Conservation (phyloP, 23 red algal genomes). For the Cyanidioschyzon merolae region DNA sequence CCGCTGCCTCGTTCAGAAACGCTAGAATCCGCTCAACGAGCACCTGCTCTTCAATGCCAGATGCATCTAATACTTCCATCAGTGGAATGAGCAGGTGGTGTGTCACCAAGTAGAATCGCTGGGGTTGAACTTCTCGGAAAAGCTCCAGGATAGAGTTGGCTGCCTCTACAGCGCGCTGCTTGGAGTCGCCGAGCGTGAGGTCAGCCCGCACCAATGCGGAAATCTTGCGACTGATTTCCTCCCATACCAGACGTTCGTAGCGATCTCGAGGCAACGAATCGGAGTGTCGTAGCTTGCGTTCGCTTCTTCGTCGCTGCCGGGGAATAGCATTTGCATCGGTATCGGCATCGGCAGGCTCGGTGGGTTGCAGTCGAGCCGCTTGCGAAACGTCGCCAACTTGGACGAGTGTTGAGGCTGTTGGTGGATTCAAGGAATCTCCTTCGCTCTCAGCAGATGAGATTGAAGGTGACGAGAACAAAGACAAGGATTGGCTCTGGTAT, state of each 20-base stretch:
- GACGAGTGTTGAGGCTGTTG: not conserved
- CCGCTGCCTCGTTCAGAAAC: conserved; percentile 5
- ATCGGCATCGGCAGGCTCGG: not conserved
- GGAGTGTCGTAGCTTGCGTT: not conserved
- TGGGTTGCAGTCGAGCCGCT: too few species aligned
- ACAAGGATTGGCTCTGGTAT: not conserved
- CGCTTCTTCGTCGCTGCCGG: not conserved
- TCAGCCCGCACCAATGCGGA: conserved; percentile 5
- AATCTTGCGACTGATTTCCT: not conserved
- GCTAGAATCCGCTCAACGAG: not conserved
- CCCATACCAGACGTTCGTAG: conserved; percentile 10
- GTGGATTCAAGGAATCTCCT: not conserved
- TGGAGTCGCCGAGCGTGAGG: not conserved
- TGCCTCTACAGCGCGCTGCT: conserved; percentile 1
- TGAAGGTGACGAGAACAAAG: not conserved
- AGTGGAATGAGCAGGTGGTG: conserved; percentile 8
- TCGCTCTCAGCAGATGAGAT: not conserved
- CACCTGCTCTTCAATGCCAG: not conserved
- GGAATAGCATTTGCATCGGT: not conserved
- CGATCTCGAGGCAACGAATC: conserved; percentile 10
- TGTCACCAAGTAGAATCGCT: not conserved
- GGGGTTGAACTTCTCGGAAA: not conserved
- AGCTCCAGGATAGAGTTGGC: conserved; percentile 9
- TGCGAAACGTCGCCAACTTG: not conserved
- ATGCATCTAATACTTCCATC: conserved; percentile 4